Base-by-base conservation (phyloP, 257 asterid genomes). In the Catharanthus roseus region DNA sequence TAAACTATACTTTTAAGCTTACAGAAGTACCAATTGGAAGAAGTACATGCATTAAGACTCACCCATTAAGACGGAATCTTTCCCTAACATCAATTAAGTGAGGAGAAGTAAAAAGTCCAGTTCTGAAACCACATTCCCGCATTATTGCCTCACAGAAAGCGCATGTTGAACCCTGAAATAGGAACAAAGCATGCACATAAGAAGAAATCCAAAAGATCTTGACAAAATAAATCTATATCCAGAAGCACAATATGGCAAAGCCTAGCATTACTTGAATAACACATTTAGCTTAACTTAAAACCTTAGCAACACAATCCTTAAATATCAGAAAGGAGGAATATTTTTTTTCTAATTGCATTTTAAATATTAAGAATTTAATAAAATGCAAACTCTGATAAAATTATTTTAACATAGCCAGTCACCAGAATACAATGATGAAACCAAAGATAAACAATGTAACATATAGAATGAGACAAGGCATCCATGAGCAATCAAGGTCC, bases 51-150 rank as follows among this genome's bases (percentile, higher is more conserved):
- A 67, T 51, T 10, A 53, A 42, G 0, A 1, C 75, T 75, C 47
- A 91, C 96, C 96, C 95, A 71, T 89, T 83, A 21, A 89, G 77
- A 69, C 96, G 96, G 74, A 89, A 89, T 86, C 97, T 83, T 83
- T 92, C 97, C 81, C 93, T 85, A 86, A 92, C 92, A 70, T 92
- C 97, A 82, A 89, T 89, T 83, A 92, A 83, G 83, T 92, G 96
- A 6, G 97, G 97, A 51, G 97, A 92, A 79, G 92, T 88, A 77
- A 92, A 92, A 41, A 89, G 87, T 76, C 97, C 97, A 67, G 97
- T 92, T 79, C 80, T 84, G 79, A 88, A 82, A 73, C 97, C 96
- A 73, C 96, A 77, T 77, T 92, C 90, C 81, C 89, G 83, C 76
- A 92, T 69, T 74, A 92, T 86, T 51, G 96, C 91, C 81, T 92